These are phyloP conservation scores for Nemania abortiva DNA, from an alignment of 2,329 filamentous ascomycete species.

Conservation along the genomic window DNA sequence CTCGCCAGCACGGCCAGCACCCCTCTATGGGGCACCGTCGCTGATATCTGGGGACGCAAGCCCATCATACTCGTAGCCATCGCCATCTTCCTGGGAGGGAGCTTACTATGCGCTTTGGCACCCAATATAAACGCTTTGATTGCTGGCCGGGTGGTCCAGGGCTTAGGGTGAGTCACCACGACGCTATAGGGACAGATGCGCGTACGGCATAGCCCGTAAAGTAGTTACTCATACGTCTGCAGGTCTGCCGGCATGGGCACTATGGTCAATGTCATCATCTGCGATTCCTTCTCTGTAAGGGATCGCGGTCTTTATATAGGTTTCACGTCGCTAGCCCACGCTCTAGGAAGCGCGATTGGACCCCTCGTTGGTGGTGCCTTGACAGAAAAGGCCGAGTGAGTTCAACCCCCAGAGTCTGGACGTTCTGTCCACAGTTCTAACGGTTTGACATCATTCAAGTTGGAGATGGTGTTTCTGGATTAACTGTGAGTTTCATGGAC, in stretches of 20 bases:
- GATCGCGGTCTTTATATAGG: conserved; percentile 27
- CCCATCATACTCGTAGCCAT: conserved; percentile 62
- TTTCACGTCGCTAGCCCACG: conserved; percentile 13
- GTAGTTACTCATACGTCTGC: conserved; percentile 19
- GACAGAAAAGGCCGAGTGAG: conserved; percentile 20
- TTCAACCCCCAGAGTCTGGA: conserved; percentile 14
- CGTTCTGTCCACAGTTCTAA: conserved; percentile 16
- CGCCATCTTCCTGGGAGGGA: conserved; percentile 65
- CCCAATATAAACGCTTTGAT: conserved; percentile 62
- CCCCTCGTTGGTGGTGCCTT: conserved; percentile 29
- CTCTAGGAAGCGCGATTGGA: conserved; percentile 19
- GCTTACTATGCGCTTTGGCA: conserved; percentile 61
- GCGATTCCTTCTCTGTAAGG: conserved; percentile 23
- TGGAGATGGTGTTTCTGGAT: conserved; percentile 61
- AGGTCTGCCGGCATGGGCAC: conserved; percentile 20
- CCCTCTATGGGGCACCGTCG: conserved; percentile 77
- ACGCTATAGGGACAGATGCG: conserved; percentile 7
- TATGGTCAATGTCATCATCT: conserved; percentile 29
- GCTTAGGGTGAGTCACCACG: conserved; percentile 54
- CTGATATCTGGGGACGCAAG: conserved; percentile 70
- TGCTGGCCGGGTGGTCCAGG: conserved; percentile 60
- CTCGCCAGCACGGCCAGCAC: conserved; percentile 75
- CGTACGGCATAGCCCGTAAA: conserved; percentile 6
- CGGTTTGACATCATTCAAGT: conserved; percentile 8
- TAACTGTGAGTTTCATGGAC: conserved; percentile 58